phyloP scores from a whole-genome alignment of 768 basidiomycete species.

The Termitomyces sp. region DNA sequence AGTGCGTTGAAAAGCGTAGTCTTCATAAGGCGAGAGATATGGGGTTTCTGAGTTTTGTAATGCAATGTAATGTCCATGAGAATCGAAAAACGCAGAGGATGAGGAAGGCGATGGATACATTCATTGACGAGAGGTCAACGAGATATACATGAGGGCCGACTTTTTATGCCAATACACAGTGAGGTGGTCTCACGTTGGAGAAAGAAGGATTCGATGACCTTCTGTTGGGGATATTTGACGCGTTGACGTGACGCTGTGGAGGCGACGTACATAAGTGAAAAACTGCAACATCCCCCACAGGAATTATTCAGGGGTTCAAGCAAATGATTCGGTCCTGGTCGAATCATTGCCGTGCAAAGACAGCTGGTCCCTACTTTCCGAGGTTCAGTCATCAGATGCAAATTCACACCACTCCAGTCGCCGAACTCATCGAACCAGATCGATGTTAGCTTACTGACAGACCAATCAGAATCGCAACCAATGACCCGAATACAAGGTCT shows the following conservation, averaged over 20 bases:
- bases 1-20: neutral
- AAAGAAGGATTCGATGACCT: conserved; percentile 14
- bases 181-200: conserved; percentile 10
- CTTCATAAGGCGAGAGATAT: neutral
- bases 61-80: neutral
- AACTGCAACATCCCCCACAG: conserved; percentile 11
- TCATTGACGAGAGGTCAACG: conserved; percentile 11
- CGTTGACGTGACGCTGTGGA: conserved; percentile 17
- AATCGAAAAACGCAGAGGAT: conserved; percentile 4
- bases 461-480: conserved; percentile 16
- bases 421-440: conserved; percentile 7
- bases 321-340: neutral
- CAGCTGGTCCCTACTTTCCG: neutral
- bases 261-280: conserved; percentile 12
- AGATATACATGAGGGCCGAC: neutral
- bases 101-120: conserved; percentile 15
- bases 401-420: neutral
- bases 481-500: neutral
- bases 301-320: conserved; percentile 20
- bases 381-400: neutral
- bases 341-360: neutral
- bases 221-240: conserved; percentile 10
- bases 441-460: conserved; percentile 16
- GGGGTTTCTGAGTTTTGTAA: neutral
- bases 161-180: conserved; percentile 9